These are phyloP conservation scores for Lasiodiplodia hormozganensis DNA, from an alignment of 2,329 filamentous ascomycete species.

Conservation along the genomic window DNA sequence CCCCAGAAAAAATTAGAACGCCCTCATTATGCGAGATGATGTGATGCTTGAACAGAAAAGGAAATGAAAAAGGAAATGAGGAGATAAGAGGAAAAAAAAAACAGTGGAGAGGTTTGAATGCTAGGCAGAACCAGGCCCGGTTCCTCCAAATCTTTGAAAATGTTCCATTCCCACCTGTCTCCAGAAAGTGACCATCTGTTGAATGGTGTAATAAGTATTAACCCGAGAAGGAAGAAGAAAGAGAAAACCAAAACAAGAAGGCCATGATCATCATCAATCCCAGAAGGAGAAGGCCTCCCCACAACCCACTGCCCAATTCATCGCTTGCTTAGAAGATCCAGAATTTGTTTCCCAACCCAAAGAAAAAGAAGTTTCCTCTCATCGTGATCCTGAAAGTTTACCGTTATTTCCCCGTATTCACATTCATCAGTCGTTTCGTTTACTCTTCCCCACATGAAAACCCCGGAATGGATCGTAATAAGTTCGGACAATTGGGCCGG, in stretches of 20 bases:
- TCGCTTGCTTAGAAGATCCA: background rate
- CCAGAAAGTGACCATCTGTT: background rate
- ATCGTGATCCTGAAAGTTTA: background rate
- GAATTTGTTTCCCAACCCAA: background rate
- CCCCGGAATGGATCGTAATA: background rate
- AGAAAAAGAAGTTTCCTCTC: background rate
- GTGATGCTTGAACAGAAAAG: conserved; percentile 1
- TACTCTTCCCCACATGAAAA: background rate
- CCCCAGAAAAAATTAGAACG: conserved; percentile 1
- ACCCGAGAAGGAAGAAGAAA: background rate
- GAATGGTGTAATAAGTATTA: background rate
- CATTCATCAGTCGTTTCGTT: background rate
- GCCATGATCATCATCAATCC: background rate
- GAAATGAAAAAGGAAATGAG: background rate
- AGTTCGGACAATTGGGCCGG: background rate
- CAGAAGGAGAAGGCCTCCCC: too few relatives aligned
- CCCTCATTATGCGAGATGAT: conserved; percentile 17
- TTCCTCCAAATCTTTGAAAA: background rate
- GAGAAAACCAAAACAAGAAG: background rate
- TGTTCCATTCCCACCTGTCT: background rate
- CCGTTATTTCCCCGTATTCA: background rate
- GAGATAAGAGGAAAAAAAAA: background rate
- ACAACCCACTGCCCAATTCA: background rate
- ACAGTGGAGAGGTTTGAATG: background rate
- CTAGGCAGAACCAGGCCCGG: background rate